These are phyloP conservation scores for Blastobotrys mokoenaii DNA, from an alignment of 805 yeast species.

Conservation along the genomic window DNA sequence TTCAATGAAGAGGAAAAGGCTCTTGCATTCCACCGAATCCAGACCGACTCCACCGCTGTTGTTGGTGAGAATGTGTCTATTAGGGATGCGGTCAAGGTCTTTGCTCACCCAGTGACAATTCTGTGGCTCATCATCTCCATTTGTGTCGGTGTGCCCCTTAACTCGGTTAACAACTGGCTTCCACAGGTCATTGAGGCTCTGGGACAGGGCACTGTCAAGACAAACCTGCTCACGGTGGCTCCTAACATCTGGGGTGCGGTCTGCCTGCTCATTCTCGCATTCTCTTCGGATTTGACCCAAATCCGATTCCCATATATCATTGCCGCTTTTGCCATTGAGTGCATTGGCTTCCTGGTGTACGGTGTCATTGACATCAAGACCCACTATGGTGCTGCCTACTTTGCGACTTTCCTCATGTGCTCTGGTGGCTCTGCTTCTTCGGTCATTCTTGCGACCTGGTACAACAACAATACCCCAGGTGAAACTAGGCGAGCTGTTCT, in stretches of 20 bases:
- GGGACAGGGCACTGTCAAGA: constrained; percentile 59
- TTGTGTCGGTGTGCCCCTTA: constrained; percentile 41
- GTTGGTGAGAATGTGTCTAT: constrained; percentile 31
- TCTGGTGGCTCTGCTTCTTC: constrained; percentile 43
- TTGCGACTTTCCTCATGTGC: constrained; percentile 40
- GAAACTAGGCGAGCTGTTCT: constrained; percentile 39
- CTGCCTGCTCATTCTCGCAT: constrained; percentile 32
- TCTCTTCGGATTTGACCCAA: constrained; percentile 34
- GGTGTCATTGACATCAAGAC: constrained; percentile 36
- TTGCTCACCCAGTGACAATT: constrained; percentile 37
- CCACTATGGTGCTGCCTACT: constrained; percentile 36
- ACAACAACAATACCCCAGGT: constrained; percentile 41
- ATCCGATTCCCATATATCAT: constrained; percentile 35
- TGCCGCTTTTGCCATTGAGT: constrained; percentile 32
- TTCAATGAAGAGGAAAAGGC: constrained; percentile 35
- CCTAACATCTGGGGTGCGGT: constrained; percentile 43
- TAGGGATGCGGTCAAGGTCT: constrained; percentile 36
- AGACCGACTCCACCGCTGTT: constrained; percentile 38
- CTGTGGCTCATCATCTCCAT: constrained; percentile 40
- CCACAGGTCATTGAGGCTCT: constrained; percentile 47
- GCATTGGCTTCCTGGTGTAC: constrained; percentile 40
- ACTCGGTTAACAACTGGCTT: constrained; percentile 42
- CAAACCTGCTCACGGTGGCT: constrained; percentile 57
- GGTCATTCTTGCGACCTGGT: constrained; percentile 44
- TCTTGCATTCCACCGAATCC: constrained; percentile 40